A percentile compares a stretch with the other conserved stretches of the same genome.
Conservation (phyloP, 192 early-diverging fungal species). For the Nowakowskiella sp. region DNA sequence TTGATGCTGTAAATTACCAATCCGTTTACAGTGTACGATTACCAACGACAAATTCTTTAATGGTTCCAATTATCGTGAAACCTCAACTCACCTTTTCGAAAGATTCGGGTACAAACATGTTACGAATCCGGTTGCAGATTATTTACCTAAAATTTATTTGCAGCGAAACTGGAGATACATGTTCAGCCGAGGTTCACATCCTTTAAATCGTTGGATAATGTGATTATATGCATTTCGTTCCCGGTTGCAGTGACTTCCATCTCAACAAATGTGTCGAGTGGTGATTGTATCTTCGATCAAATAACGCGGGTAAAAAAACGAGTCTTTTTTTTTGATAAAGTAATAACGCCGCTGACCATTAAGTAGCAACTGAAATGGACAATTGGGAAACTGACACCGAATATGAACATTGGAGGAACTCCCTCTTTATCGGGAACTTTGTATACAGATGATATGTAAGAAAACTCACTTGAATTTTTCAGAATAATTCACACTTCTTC, state of each 20-base stretch:
- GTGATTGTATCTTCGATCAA: slow-evolving; percentile 63
- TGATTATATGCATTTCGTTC: slow-evolving; percentile 43
- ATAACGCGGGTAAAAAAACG: slow-evolving; percentile 39
- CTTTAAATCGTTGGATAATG: slow-evolving; percentile 59
- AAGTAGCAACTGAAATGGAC: slow-evolving; percentile 54
- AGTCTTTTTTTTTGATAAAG: neutral
- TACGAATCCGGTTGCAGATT: neutral
- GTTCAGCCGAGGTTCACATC: slow-evolving; percentile 54
- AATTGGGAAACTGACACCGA: slow-evolving; percentile 49
- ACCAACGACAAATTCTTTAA: neutral
- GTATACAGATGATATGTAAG: slow-evolving; percentile 5
- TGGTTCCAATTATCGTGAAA: slow-evolving; percentile 3
- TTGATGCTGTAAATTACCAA: neutral
- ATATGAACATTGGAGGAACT: slow-evolving; percentile 35
- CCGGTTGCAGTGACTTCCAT: slow-evolving; percentile 50
- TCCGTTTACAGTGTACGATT: slow-evolving; percentile 1
- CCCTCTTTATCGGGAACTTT: slow-evolving; percentile 58
- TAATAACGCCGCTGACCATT: neutral
- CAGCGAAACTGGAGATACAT: slow-evolving; percentile 64
- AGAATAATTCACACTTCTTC: neutral
- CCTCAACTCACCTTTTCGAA: slow-evolving; percentile 4
- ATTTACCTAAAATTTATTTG: neutral
- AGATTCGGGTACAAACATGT: neutral
- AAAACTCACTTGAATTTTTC: neutral
- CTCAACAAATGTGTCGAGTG: slow-evolving; percentile 51